A percentile compares a stretch with the other conserved stretches of the same genome.
Evolutionary conservation across 2,329 filamentous ascomycete species (phyloP).

Genomic region (Nectriaceae sp.): DNA sequence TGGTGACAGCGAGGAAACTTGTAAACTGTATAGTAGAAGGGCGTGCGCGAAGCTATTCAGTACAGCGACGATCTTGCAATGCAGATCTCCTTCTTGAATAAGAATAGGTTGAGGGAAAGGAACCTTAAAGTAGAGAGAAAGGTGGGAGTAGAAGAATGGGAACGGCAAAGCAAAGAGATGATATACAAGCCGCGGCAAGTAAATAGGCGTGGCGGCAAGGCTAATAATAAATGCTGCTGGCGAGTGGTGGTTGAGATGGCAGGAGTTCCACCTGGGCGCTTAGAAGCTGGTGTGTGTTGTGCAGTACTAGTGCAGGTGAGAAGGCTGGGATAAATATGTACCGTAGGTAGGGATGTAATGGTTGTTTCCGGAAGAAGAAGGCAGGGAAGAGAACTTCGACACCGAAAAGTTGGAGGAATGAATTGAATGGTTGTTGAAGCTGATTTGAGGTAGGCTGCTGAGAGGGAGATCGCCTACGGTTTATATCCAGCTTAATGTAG

Average conservation of each 20-base stretch:
- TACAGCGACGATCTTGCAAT: no score
- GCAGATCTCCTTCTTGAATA: neutral
- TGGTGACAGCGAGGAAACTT: constrained; percentile 14
- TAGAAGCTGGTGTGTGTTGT: constrained; percentile 17
- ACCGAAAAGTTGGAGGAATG: neutral
- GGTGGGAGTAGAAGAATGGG: no score
- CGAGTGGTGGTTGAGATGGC: constrained; percentile 19
- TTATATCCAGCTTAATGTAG: constrained; percentile 13
- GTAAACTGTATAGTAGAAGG: no score
- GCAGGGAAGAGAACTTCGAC: neutral
- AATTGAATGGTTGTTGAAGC: neutral
- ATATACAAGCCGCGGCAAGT: constrained; percentile 21
- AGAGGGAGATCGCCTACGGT: neutral
- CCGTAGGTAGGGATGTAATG: constrained; percentile 2
- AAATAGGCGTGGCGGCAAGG: constrained; percentile 21
- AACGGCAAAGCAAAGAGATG: no score
- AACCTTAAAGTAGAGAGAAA: no score
- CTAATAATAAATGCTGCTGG: constrained; percentile 30
- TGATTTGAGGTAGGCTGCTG: neutral
- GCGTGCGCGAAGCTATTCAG: no score
- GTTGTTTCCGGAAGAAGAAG: neutral
- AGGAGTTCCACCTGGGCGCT: constrained; percentile 28
- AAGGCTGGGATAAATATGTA: constrained; percentile 7
- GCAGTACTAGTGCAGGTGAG: constrained; percentile 22
- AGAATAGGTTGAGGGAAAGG: no score